Conservation (phyloP, 768 basidiomycete species). For the Coprinopsis strossmayeri region DNA sequence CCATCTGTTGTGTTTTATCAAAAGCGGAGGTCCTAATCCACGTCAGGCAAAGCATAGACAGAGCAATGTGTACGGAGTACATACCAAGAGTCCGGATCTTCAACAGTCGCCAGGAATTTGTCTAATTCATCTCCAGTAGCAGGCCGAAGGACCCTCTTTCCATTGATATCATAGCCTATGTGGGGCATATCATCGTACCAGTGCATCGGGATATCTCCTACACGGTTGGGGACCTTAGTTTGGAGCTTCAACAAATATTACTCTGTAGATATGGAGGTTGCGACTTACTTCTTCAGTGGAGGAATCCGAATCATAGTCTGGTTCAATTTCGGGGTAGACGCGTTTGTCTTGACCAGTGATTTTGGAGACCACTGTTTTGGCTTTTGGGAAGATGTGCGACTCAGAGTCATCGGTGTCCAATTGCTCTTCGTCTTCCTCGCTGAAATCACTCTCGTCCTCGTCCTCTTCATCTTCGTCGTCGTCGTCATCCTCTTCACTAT, state of each 20-base stretch:
- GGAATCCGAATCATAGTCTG: conserved; percentile 87
- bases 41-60: not conserved
- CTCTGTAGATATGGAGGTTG: not conserved
- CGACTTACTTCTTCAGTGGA: conserved; percentile 82
- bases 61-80: conserved; percentile 16
- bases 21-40: conserved; percentile 78
- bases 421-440: conserved; percentile 34
- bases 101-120: conserved; percentile 90
- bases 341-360: conserved; percentile 82
- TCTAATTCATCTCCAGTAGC: conserved; percentile 96
- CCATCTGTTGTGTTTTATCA: conserved; percentile 80
- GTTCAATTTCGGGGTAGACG: conserved; percentile 84
- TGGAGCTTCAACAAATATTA: not conserved
- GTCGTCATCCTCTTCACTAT: conserved; percentile 19
- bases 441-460: conserved; percentile 31
- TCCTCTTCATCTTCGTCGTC: conserved; percentile 32
- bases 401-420: conserved; percentile 36
- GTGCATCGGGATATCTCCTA: conserved; percentile 92
- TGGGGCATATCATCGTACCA: conserved; percentile 99
- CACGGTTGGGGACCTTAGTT: conserved; percentile 75
- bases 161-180: conserved; percentile 93
- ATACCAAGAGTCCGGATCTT: conserved; percentile 86
- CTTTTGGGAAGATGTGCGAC: conserved; percentile 54
- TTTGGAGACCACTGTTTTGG: conserved; percentile 65
- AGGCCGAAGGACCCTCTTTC: conserved; percentile 89